Conservation (phyloP, 2,329 filamentous ascomycete genomes). For the Fusarium azukiicola region DNA sequence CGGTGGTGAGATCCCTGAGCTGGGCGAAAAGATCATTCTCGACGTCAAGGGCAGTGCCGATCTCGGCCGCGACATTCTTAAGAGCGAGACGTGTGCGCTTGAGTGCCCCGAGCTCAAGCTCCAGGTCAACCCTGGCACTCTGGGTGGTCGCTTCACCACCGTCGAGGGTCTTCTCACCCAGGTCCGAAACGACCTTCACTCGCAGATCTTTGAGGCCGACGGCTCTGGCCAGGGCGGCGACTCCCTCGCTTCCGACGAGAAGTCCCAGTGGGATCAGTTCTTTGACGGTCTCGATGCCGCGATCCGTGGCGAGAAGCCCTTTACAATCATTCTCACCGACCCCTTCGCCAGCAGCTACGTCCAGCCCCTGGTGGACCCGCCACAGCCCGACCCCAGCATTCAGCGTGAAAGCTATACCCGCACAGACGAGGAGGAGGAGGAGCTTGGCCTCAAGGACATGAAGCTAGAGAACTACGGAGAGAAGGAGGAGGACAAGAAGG, state of each 20-base stretch:
- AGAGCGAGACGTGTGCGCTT: slow-evolving; percentile 95
- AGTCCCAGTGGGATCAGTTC: slow-evolving; percentile 89
- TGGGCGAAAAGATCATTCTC: slow-evolving; percentile 91
- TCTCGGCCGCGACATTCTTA: slow-evolving; percentile 95
- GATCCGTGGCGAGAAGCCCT: slow-evolving; percentile 89
- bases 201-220: slow-evolving; percentile 92
- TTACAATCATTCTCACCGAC: slow-evolving; percentile 91
- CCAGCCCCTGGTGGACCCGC: slow-evolving; percentile 91
- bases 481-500: slow-evolving; percentile 56
- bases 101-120: slow-evolving; percentile 93
- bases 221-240: slow-evolving; percentile 83
- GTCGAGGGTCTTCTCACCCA: slow-evolving; percentile 96
- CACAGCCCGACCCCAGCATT: slow-evolving; percentile 87
- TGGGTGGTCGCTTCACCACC: slow-evolving; percentile 98
- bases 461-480: slow-evolving; percentile 92
- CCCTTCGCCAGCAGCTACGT: slow-evolving; percentile 96
- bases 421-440: slow-evolving; percentile 95
- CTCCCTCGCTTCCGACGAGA: slow-evolving; percentile 84
- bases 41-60: slow-evolving; percentile 85
- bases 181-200: slow-evolving; percentile 92
- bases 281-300: slow-evolving; percentile 89
- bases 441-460: slow-evolving; percentile 95
- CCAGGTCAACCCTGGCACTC: slow-evolving; percentile 93
- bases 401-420: slow-evolving; percentile 90
- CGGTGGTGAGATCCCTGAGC: slow-evolving; percentile 93